Conservation (phyloP, 257 asterid species). For the Solanum boliviense region DNA sequence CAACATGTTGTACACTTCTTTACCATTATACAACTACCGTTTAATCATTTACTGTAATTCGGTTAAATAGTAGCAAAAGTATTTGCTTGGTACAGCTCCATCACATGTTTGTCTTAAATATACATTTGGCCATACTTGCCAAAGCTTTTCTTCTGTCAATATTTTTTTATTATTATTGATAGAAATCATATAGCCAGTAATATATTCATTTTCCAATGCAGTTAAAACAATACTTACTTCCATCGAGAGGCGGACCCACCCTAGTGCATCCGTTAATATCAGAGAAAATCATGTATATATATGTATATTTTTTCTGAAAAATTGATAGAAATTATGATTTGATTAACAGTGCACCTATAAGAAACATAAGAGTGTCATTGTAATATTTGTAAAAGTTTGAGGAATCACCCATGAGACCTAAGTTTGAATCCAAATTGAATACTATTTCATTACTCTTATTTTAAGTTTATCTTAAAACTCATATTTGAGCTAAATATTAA, state of each 20-base stretch:
- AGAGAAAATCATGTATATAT: fast-evolving
- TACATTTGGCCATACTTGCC: background rate
- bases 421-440: fast-evolving
- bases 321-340: too few relatives aligned
- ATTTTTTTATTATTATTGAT: background rate
- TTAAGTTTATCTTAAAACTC: too few relatives aligned
- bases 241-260: background rate
- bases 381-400: too few relatives aligned
- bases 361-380: too few relatives aligned
- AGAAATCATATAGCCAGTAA: background rate
- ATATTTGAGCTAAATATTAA: too few relatives aligned
- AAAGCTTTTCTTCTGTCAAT: background rate
- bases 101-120: background rate
- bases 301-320: fast-evolving
- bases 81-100: background rate
- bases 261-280: too few relatives aligned
- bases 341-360: too few relatives aligned
- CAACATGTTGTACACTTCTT: background rate
- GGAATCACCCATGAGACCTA: fast-evolving
- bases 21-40: background rate
- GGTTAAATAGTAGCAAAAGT: background rate
- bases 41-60: background rate
- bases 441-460: too few relatives aligned
- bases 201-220: background rate
- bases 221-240: background rate